phyloP scores from a whole-genome alignment of 106 monocot genomes.

The Acanthochlamys bracteata region DNA sequence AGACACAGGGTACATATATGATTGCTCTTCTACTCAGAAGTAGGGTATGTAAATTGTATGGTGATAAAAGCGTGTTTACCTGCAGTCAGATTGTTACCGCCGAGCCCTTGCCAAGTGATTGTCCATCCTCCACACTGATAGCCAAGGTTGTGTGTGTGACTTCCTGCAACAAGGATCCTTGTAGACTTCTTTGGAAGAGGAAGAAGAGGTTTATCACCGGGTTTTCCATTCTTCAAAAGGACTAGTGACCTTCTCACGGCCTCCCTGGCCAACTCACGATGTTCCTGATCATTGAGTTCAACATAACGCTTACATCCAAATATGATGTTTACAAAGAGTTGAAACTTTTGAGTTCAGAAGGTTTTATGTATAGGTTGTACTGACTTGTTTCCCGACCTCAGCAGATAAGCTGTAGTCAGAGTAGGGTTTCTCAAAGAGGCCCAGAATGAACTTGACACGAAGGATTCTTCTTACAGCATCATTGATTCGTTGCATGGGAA shows the following conservation, averaged over 20 bases:
- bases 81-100: conserved; percentile 6
- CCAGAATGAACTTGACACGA: conserved; percentile 61
- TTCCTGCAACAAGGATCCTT: conserved; percentile 47
- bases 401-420: conserved; percentile 43
- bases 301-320: no score
- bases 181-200: conserved; percentile 39
- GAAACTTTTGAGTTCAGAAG: no score
- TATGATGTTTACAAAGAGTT: neutral
- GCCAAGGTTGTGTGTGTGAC: conserved; percentile 52
- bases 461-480: conserved; percentile 81
- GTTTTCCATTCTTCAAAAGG: conserved; percentile 63
- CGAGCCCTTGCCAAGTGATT: conserved; percentile 52
- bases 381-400: conserved; percentile 71
- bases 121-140: conserved; percentile 65
- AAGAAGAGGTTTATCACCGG: conserved; percentile 16
- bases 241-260: conserved; percentile 89
- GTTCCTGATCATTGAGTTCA: conserved; percentile 61
- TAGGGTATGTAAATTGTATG: no score
- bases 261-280: conserved; percentile 80
- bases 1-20: neutral
- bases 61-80: neutral
- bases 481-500: conserved; percentile 65
- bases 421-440: conserved; percentile 84
- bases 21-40: neutral
- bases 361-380: no score